Evolutionary conservation across 2,329 filamentous ascomycete species (phyloP), one percentile per base, ranked within the genome.

Genomic region (Parasarocladium wereldwijsianum): DNA sequence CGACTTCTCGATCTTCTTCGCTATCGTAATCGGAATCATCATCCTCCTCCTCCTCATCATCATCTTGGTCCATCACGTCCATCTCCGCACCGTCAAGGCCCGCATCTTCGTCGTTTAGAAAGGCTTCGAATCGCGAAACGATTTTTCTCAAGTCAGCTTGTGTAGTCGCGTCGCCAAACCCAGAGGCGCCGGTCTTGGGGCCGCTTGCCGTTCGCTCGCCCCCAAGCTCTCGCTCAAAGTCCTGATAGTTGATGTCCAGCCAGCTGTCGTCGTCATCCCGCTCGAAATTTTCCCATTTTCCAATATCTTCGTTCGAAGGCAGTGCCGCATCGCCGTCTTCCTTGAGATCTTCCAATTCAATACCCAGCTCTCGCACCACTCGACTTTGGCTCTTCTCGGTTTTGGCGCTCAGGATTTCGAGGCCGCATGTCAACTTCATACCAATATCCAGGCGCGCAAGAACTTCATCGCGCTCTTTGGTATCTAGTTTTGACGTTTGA

Each of bases 101-200:
- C 1, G 85, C 84, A 26, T 66, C 68, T 8, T 92, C 80, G 42
- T 96, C 83, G 33, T 92, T 82, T 26, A 98, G 54, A 42, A 98
- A 96, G 9, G 79, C 64, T 45, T 94, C 85, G 44, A 98, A 96
- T n/a, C 84, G 72, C 26, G 81, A 78, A 1, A 98, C 90, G 49
- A 96, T 93, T 45, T 87, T 87, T 32, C 79, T 76, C 14, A 98
- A 60, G 46, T 93, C 79, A 4, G 74, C 72, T 44, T 86, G 75
- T 1, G 76, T 70, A 15, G 61, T 62, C 4, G 66, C 58, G 46
- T 85, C 74, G 2, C 77, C 79, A 44, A 82, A 74, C 0, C 62
- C 64, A 29, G 24, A 36, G 17, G 33, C 52, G 31, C 62, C 50
- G 2, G 56, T 47, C 6, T 45, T 48, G 22, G 55, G 53, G 25